Conservation (phyloP, 2,329 filamentous ascomycete genomes). For the Pezicula neosporulosa region DNA sequence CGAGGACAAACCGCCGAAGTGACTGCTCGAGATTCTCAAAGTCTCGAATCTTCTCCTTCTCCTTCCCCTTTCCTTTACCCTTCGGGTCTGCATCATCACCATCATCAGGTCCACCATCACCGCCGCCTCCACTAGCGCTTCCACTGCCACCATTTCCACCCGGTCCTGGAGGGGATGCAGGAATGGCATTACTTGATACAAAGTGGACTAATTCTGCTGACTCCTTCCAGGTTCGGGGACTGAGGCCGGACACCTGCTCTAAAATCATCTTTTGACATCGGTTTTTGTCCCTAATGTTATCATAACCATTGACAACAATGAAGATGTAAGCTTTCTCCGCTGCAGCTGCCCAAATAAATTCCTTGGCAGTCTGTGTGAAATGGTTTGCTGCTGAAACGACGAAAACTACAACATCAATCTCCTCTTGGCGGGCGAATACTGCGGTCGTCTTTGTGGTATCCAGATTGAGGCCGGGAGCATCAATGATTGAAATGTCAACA, state of each 20-base stretch:
- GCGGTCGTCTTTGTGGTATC: constrained; percentile 97
- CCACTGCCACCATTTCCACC: constrained; percentile 51
- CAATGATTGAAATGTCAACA: constrained; percentile 95
- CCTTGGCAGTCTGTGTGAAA: constrained; percentile 95
- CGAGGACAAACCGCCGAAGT: constrained; percentile 85
- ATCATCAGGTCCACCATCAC: constrained; percentile 37
- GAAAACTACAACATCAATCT: constrained; percentile 98
- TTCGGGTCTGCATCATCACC: constrained; percentile 50
- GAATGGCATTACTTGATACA: constrained; percentile 94
- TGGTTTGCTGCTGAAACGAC: constrained; percentile 97
- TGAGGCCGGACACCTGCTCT: constrained; percentile 84
- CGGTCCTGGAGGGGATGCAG: constrained; percentile 55
- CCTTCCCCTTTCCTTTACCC: constrained; percentile 75
- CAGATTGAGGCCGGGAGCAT: constrained; percentile 91
- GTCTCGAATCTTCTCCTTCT: constrained; percentile 81
- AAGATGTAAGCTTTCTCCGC: constrained; percentile 98
- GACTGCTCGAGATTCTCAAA: constrained; percentile 90
- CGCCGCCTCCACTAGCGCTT: constrained; percentile 52
- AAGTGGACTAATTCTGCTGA: constrained; percentile 92
- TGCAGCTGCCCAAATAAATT: constrained; percentile 94
- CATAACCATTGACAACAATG: constrained; percentile 97
- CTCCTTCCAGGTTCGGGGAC: constrained; percentile 90
- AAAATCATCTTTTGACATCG: constrained; percentile 90
- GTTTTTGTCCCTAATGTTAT: constrained; percentile 87
- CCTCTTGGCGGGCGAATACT: constrained; percentile 93